A percentile compares a stretch with the other conserved stretches of the same genome.
Conservation (phyloP, 441 rosid genomes). For the Gossypium laxum region DNA sequence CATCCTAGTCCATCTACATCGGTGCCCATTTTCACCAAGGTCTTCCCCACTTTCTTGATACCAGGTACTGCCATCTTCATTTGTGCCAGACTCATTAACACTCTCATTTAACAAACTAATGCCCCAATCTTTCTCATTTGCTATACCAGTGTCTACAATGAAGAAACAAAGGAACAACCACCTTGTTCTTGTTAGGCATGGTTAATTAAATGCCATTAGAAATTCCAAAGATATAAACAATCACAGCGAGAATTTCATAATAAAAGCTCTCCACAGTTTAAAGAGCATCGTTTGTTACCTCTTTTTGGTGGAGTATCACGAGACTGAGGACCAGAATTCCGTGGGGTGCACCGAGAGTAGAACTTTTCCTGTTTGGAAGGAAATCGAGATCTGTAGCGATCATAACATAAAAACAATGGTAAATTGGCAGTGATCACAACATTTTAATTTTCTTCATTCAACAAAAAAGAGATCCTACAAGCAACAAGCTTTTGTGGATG, state of each 20-base stretch:
- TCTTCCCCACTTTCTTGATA: conserved; percentile 84
- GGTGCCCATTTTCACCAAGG: conserved; percentile 67
- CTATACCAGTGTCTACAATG: conserved; percentile 83
- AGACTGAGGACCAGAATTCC: conserved; percentile 79
- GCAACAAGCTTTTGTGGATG: background rate
- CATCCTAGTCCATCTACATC: conserved; percentile 93
- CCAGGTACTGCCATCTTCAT: conserved; percentile 92
- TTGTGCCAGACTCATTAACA: conserved; percentile 73
- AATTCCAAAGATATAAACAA: background rate
- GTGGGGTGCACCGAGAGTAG: conserved; percentile 70
- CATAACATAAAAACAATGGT: background rate
- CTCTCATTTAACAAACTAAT: conserved; percentile 68
- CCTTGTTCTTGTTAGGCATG: conserved; percentile 10
- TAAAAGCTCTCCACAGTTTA: background rate
- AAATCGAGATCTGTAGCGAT: conserved; percentile 45
- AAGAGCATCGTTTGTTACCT: conserved; percentile 34
- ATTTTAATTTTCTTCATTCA: background rate
- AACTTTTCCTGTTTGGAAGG: conserved; percentile 70
- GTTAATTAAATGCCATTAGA: background rate
- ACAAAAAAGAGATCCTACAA: background rate
- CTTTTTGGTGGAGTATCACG: conserved; percentile 90
- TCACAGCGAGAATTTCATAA: background rate
- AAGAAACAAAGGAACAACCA: conserved; percentile 10
- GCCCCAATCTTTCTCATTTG: conserved; percentile 97
- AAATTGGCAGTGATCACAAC: background rate